Evolutionary conservation across 2,329 filamentous ascomycete genomes (phyloP).

Genomic region (Didymella segeticola): DNA sequence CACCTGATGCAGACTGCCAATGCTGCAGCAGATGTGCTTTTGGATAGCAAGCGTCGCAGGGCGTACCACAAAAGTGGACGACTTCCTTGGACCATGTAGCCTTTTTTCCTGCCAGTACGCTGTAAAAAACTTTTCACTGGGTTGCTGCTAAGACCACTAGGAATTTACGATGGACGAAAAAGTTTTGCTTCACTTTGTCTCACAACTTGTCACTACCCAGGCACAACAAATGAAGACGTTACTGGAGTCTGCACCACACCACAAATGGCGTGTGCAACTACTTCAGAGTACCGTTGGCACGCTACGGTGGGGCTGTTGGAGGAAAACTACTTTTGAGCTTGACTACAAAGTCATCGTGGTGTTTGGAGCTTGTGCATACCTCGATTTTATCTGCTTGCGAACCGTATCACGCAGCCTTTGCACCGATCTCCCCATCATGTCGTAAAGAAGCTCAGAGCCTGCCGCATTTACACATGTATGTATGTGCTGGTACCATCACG

Average conservation of each 20-base stretch:
- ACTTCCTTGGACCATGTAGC: slow-evolving; percentile 17
- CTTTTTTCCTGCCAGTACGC: no score
- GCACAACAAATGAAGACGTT: background rate
- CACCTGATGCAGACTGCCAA: slow-evolving; percentile 35
- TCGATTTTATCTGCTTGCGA: no score
- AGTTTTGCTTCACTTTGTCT: background rate
- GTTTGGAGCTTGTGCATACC: background rate
- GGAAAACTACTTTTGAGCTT: background rate
- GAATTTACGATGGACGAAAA: background rate
- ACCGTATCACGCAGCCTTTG: no score
- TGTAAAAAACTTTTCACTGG: no score
- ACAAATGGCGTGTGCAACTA: background rate
- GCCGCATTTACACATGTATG: no score
- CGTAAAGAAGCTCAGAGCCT: no score
- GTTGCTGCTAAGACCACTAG: background rate
- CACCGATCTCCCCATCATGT: no score
- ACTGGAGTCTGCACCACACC: background rate
- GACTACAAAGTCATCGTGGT: background rate
- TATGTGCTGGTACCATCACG: no score
- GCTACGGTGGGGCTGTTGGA: background rate
- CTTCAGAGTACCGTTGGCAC: background rate
- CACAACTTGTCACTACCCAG: background rate
- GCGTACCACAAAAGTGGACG: slow-evolving; percentile 22
- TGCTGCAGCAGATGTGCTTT: slow-evolving; percentile 32
- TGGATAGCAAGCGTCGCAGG: slow-evolving; percentile 17